These are phyloP conservation scores for Voacanga thouarsii DNA, from an alignment of 257 asterid genomes.

Conservation along the genomic window DNA sequence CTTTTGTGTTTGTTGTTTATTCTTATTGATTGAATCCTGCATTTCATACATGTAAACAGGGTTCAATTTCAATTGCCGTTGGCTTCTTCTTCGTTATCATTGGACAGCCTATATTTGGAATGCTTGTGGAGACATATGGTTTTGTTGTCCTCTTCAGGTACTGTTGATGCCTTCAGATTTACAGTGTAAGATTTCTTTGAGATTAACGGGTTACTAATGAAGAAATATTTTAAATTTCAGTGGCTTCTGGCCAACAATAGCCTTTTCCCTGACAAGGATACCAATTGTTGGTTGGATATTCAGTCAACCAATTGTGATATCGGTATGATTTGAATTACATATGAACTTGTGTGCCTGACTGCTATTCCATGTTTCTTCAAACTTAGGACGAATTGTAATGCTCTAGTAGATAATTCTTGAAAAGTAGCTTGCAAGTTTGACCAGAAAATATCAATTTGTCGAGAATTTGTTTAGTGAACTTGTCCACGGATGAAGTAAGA, in stretches of 20 bases:
- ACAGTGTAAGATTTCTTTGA: background rate
- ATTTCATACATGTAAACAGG: constrained; percentile 28
- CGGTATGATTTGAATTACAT: constrained; percentile 27
- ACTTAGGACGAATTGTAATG: background rate
- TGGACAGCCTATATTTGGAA: constrained; percentile 77
- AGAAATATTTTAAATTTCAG: constrained; percentile 24
- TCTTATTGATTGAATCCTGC: background rate
- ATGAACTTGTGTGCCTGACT: background rate
- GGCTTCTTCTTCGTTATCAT: constrained; percentile 73
- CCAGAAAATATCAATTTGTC: no score
- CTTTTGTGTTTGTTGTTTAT: background rate
- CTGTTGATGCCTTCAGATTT: background rate
- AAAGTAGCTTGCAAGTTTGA: no score
- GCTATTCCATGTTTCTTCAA: background rate
- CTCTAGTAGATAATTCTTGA: background rate
- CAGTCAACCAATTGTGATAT: constrained; percentile 18
- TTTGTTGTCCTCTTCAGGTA: constrained; percentile 76
- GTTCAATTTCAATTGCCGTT: constrained; percentile 56
- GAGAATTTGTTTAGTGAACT: background rate
- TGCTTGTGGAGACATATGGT: constrained; percentile 81
- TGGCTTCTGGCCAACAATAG: constrained; percentile 34
- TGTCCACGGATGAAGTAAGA: background rate
- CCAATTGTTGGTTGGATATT: constrained; percentile 43
- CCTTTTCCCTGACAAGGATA: constrained; percentile 28
- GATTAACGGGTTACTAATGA: background rate